Conservation (phyloP, 176 grass and related monocot genomes). For the Pharus latifolius region DNA sequence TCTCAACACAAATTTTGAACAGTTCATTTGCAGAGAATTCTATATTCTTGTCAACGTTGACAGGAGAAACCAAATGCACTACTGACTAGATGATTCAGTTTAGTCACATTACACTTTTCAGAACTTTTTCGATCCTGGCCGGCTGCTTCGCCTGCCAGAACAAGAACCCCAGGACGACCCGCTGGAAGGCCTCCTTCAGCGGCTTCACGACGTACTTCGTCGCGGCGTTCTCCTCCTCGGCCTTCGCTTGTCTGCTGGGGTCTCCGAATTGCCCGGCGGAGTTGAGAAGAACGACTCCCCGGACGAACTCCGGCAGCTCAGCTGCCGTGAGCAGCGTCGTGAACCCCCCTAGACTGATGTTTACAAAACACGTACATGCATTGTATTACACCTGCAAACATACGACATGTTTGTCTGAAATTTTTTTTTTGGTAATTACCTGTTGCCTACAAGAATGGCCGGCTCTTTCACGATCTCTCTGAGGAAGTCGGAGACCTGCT, state of each 20-base stretch:
- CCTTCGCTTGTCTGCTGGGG: conserved; percentile 28
- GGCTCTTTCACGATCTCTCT: conserved; percentile 81
- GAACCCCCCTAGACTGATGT: conserved; percentile 64
- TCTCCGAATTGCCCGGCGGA: conserved; percentile 87
- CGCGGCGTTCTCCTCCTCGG: conserved; percentile 20
- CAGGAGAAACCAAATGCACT: no score
- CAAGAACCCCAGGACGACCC: conserved; percentile 54
- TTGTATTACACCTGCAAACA: neutral
- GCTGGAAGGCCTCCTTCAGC: conserved; percentile 64
- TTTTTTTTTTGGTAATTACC: conserved; percentile 7
- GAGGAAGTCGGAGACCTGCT: conserved; percentile 92
- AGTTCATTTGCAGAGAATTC: no score
- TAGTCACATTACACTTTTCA: conserved; percentile 55
- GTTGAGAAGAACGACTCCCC: conserved; percentile 78
- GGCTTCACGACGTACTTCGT: conserved; percentile 53
- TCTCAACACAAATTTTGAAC: neutral
- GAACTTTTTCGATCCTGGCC: conserved; percentile 67
- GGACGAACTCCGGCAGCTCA: conserved; percentile 44
- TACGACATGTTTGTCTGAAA: neutral
- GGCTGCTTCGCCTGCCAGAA: conserved; percentile 99
- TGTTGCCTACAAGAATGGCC: conserved; percentile 80
- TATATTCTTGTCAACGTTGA: no score
- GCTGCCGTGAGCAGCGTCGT: conserved; percentile 72
- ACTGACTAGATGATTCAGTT: no score
- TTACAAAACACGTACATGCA: neutral